Conservation (phyloP, 768 basidiomycete species). For the Lactarius indigo region DNA sequence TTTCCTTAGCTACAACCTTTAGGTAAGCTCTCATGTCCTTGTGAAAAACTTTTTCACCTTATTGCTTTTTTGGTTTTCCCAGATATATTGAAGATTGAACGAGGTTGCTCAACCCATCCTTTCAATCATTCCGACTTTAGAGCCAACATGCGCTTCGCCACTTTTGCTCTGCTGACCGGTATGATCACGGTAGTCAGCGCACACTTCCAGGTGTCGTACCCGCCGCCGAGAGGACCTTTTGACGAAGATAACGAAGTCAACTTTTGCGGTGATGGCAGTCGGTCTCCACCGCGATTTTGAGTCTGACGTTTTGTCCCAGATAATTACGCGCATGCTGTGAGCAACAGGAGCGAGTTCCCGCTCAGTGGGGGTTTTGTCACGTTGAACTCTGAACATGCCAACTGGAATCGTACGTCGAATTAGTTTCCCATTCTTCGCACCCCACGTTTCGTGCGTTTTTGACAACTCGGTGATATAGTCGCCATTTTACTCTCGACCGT, state of each 20-base stretch:
- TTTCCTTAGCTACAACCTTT: neutral
- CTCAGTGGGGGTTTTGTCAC: conserved; percentile 57
- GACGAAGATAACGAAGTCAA: conserved; percentile 50
- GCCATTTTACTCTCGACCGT: conserved; percentile 53
- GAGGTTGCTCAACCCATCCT: neutral
- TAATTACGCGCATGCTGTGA: conserved; percentile 51
- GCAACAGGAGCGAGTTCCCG: conserved; percentile 67
- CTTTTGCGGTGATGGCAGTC: conserved; percentile 58
- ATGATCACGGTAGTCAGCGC: conserved; percentile 49
- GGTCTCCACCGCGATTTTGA: neutral
- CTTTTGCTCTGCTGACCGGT: conserved; percentile 36
- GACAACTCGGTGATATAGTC: conserved; percentile 35
- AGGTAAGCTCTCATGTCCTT: neutral
- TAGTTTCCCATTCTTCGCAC: conserved; percentile 5
- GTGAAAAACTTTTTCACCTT: conserved; percentile 24
- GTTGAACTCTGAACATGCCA: conserved; percentile 61
- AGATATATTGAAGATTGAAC: neutral
- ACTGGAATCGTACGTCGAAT: conserved; percentile 50
- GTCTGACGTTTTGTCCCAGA: conserved; percentile 40
- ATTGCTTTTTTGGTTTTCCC: neutral
- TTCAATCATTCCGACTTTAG: neutral
- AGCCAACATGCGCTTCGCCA: conserved; percentile 35
- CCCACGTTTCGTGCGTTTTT: neutral
- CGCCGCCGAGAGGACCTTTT: conserved; percentile 68
- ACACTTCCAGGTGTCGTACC: conserved; percentile 81